These are phyloP conservation scores for Dentipellis fragilis DNA, from an alignment of 768 basidiomycete species.

Conservation along the genomic window DNA sequence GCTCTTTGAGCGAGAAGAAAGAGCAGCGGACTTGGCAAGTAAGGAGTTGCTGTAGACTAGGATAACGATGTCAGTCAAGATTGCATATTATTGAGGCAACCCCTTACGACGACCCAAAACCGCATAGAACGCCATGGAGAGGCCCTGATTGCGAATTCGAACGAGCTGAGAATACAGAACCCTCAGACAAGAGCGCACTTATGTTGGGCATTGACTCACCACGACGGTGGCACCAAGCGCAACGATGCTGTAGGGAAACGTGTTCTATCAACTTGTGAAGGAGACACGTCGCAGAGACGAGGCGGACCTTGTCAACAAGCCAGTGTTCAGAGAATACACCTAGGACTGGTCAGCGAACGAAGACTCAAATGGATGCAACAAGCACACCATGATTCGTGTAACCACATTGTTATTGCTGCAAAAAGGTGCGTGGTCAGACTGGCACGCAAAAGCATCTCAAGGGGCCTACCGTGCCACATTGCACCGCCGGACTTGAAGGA, in stretches of 20 bases:
- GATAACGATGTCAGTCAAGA: background rate
- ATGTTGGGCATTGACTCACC: background rate
- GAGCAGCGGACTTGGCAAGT: background rate
- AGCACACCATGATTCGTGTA: background rate
- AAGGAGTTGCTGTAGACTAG: background rate
- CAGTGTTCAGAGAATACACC: background rate
- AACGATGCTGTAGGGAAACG: background rate
- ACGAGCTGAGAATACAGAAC: background rate
- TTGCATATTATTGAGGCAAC: background rate
- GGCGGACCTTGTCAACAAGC: background rate
- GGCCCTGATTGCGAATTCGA: background rate
- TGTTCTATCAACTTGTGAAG: background rate
- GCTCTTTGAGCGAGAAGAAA: background rate
- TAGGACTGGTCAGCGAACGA: background rate
- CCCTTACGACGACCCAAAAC: background rate
- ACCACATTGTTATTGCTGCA: background rate
- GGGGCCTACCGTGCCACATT: background rate
- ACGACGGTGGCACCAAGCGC: background rate
- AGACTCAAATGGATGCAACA: background rate
- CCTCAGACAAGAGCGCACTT: background rate
- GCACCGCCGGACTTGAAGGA: background rate
- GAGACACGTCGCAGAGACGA: background rate
- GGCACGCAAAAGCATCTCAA: background rate
- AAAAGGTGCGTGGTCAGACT: background rate
- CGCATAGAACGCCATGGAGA: background rate